Percentiles rank a stretch among this genome's conserved stretches.
phyloP scores from a whole-genome alignment of 768 basidiomycete genomes.

The Mycena haematopus region DNA sequence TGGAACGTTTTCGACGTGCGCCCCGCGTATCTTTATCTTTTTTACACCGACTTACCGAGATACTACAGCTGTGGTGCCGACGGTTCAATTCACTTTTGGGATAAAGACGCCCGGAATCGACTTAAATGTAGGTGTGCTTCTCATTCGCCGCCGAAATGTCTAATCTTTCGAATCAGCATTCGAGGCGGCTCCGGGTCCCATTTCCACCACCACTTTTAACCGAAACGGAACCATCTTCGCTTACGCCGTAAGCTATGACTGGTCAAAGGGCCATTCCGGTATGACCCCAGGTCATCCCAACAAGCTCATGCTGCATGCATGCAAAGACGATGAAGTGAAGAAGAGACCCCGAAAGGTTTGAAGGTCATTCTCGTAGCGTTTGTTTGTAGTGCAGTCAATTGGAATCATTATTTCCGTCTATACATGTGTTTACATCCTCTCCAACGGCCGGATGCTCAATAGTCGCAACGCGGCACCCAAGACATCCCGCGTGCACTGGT shows the following conservation, averaged over 20 bases:
- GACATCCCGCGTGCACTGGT: constrained; percentile 89
- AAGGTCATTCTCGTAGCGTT: constrained; percentile 6
- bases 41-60: constrained; percentile 31
- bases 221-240: constrained; percentile 89
- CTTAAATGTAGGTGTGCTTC: constrained; percentile 72
- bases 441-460: constrained; percentile 87
- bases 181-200: constrained; percentile 76
- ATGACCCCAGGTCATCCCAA: constrained; percentile 70
- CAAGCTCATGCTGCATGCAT: constrained; percentile 84
- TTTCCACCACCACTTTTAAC: constrained; percentile 85
- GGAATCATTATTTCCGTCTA: constrained; percentile 11
- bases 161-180: constrained; percentile 55
- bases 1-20: constrained; percentile 83
- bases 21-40: constrained; percentile 43
- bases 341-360: constrained; percentile 58
- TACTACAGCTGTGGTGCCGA: constrained; percentile 64
- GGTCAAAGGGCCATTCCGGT: constrained; percentile 91
- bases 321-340: constrained; percentile 88
- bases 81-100: constrained; percentile 93
- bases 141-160: constrained; percentile 16
- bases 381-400: constrained; percentile 1
- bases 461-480: constrained; percentile 85
- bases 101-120: constrained; percentile 90
- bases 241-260: constrained; percentile 92
- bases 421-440: constrained; percentile 74